Base-by-base conservation (phyloP, 192 early-diverging fungal genomes). In the Coemansia sp. region DNA sequence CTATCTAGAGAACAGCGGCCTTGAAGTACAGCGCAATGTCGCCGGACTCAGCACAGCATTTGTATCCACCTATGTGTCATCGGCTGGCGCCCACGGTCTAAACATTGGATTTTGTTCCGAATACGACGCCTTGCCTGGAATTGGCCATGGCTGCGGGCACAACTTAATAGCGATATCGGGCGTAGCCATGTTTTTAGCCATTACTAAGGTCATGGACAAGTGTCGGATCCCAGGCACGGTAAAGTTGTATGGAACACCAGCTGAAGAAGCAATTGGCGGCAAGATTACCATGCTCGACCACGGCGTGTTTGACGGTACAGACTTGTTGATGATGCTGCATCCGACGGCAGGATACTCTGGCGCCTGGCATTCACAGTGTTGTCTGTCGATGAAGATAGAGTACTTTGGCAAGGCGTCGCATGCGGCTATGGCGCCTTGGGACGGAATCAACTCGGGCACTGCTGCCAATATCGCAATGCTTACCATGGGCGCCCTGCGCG, bases 241-340 rank as follows among this genome's bases (percentile, higher is more conserved):
- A 29, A 84, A 84, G 57, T 63, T 95, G 57, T 89, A 89, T 69
- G 94, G 93, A 25, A 91, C 91, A 8, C 93, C 94, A 9, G 91
- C 89, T 9, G 91, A 94, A 77, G 90, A 91, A 70, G 76, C 78
- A 0, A 73, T 77, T 11, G 86, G 89, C 42, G 94, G 94, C 41
- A 95, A 95, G 72, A 88, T 93, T 60, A 69, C 73, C 2, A 77
- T 95, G 68, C 82, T 90, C 29, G 65, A 92, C 34, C 71, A 78
- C 8, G 89, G 90, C 2, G 89, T 89, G 5, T 94, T 94, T 78
- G 82, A 91, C 31, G 85, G 85, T 68, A 70, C 87, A 32, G 91
- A 92, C 65, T 73, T 89, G 9, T 87, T 90, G 64, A 71, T 95
- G 80, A 95, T 95, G 92, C 71, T 89, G 39, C 94, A 95, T 79